Evolutionary conservation across 2,329 filamentous ascomycete species (phyloP), one percentile per base, ranked within the genome.

Genomic region (Periconia digitata): DNA sequence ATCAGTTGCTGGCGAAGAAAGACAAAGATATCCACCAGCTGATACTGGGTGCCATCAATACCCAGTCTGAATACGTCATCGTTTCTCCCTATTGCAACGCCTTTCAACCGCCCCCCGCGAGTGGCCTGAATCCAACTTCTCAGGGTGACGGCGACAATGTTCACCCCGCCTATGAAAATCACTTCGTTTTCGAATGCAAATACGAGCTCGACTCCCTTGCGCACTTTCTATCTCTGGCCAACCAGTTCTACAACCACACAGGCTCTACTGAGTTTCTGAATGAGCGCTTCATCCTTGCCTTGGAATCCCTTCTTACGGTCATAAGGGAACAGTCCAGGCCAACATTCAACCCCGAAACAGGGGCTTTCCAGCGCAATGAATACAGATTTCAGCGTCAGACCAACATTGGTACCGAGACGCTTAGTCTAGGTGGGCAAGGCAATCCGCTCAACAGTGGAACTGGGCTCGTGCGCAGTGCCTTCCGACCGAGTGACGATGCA

Each of bases 201-300:
- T 99, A 97, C 72, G 94, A 99, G 75, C 84, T 99, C 18, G 94
- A 99, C 73, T 96, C 92, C 8, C 79, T 99, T 0, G 94, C 92
- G 0, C 87, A 95, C 66, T 99, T 99, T 70, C 80, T 99, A 6
- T 85, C 88, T 0, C 75, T 99, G 2, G 83, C 81, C 16, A 96
- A 96, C 62, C 85, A 96, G 59, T 97, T 95, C 72, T 81, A 94
- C 73, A 83, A 87, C 34, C 81, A 89, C 64, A 95, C 90, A 0
- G 80, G 80, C 2, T 92, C 89, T 0, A 87, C 80, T 1, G 86
- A 87, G 1, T 96, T 95, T 66, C 67, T 97, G 32, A 92, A 83
- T 3, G 70, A 79, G 6, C 82, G 92, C 41, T 99, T 91, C 90
- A 85, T 87, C 44, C 74, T 78, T 36, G 94, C 94, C 0, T 68